phyloP scores from a whole-genome alignment of 2,329 filamentous ascomycete genomes.

The Cladosporium phlei region DNA sequence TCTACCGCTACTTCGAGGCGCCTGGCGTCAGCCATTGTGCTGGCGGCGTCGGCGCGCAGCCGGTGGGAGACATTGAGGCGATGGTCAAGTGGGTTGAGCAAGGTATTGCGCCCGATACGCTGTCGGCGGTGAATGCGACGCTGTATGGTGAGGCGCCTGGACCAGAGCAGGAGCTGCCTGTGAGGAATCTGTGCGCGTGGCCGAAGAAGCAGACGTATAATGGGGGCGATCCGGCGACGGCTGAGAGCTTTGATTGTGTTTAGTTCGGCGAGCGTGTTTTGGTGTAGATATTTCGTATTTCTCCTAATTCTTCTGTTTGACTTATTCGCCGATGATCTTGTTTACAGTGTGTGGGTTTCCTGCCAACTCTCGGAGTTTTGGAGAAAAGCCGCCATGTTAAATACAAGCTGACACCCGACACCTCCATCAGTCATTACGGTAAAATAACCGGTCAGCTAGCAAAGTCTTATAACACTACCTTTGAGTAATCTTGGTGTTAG shows the following conservation, averaged over 20 bases:
- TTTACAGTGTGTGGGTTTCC: too few relatives aligned
- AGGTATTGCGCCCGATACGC: constrained; percentile 14
- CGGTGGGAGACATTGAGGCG: constrained; percentile 8
- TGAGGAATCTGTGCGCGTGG: constrained; percentile 17
- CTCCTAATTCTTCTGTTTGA: too few relatives aligned
- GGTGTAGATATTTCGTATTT: too few relatives aligned
- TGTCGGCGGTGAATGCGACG: constrained; percentile 6
- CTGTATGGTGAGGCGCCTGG: neutral
- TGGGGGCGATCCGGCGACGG: constrained; percentile 15
- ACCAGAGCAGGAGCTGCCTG: neutral
- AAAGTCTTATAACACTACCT: too few relatives aligned
- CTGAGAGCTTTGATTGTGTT: constrained; percentile 7
- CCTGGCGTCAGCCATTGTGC: constrained; percentile 33
- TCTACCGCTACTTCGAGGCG: constrained; percentile 31
- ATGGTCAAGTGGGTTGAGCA: constrained; percentile 20
- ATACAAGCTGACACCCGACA: too few relatives aligned
- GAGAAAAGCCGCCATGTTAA: too few relatives aligned
- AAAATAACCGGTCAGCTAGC: too few relatives aligned
- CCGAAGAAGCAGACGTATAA: constrained; percentile 18
- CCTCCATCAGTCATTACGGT: too few relatives aligned
- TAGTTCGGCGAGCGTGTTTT: too few relatives aligned
- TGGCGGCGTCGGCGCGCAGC: constrained; percentile 22
- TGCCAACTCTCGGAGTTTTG: too few relatives aligned
- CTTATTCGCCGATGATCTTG: too few relatives aligned
- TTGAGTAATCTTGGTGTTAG: too few relatives aligned